phyloP scores from a whole-genome alignment of 2,329 filamentous ascomycete genomes.

The Aspergillus ustus region DNA sequence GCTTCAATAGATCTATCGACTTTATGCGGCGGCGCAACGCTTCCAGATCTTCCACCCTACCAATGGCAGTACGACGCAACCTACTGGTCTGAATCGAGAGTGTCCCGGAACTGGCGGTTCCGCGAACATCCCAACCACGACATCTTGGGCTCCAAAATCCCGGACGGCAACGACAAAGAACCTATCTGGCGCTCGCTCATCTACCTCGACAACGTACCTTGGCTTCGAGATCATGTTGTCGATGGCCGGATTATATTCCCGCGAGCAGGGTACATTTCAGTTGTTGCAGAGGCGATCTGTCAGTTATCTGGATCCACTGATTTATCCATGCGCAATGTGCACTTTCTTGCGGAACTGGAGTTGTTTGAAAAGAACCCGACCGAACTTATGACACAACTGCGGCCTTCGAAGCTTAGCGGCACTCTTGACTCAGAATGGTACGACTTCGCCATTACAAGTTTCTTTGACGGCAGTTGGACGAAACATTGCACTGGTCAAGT shows the following conservation, averaged over 20 bases:
- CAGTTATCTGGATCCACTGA: background rate
- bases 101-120: slow-evolving; percentile 30
- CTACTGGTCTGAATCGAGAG: slow-evolving; percentile 44
- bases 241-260: slow-evolving; percentile 14
- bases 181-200: slow-evolving; percentile 54
- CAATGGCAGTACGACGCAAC: slow-evolving; percentile 46
- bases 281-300: slow-evolving; percentile 8
- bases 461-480: slow-evolving; percentile 25
- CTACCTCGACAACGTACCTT: slow-evolving; percentile 18
- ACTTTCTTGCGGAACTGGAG: slow-evolving; percentile 18
- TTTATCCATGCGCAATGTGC: slow-evolving; percentile 1
- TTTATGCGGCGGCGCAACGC: background rate
- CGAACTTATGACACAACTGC: slow-evolving; percentile 28
- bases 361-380: slow-evolving; percentile 18
- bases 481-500: slow-evolving; percentile 32
- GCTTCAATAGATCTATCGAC: slow-evolving; percentile 10
- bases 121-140: slow-evolving; percentile 29
- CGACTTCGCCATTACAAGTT: slow-evolving; percentile 32
- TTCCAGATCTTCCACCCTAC: slow-evolving; percentile 44
- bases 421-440: slow-evolving; percentile 29
- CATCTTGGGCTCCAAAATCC: slow-evolving; percentile 28
- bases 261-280: slow-evolving; percentile 9
- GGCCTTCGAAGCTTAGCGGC: slow-evolving; percentile 21
- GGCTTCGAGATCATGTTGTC: slow-evolving; percentile 20
- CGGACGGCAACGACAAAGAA: slow-evolving; percentile 25